A percentile compares a stretch with the other conserved stretches of the same genome.
Conservation (phyloP, 768 basidiomycete species). For the Brasilioporus rufonigricans region DNA sequence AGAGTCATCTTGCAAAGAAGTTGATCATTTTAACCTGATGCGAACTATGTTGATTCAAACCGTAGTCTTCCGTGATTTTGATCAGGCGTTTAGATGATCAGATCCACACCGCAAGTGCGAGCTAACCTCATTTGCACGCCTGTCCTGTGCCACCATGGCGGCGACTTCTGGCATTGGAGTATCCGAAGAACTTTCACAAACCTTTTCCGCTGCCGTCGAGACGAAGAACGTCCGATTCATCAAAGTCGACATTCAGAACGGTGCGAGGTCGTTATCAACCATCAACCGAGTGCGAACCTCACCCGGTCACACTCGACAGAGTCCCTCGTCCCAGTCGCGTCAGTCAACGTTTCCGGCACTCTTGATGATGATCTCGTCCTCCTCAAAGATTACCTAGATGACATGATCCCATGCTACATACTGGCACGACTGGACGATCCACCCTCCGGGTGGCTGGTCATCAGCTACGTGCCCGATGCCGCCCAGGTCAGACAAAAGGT, state of each 20-base stretch:
- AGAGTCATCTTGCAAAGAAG: conserved; percentile 14
- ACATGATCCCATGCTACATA: conserved; percentile 70
- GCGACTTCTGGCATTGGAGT: conserved; percentile 70
- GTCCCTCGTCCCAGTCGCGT: conserved; percentile 59
- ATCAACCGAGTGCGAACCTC: conserved; percentile 19
- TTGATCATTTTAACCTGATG: not conserved
- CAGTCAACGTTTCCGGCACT: conserved; percentile 46
- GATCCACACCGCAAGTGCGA: too few species aligned
- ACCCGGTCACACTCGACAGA: conserved; percentile 43
- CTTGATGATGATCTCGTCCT: conserved; percentile 60
- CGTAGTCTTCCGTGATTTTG: too few species aligned
- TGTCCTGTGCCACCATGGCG: conserved; percentile 47
- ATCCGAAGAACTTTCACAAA: conserved; percentile 52
- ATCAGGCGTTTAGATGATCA: too few species aligned
- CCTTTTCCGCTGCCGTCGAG: conserved; percentile 58
- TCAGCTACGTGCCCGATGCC: conserved; percentile 80
- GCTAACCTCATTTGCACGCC: too few species aligned
- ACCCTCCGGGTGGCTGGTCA: conserved; percentile 63
- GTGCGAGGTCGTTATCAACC: conserved; percentile 39
- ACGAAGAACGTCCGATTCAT: conserved; percentile 61
- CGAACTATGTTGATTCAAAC: too few species aligned
- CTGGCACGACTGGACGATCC: conserved; percentile 63
- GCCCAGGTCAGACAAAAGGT: conserved; percentile 85
- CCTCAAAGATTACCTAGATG: conserved; percentile 58
- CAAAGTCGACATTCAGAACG: conserved; percentile 74